Base-by-base conservation (phyloP, 305 asterid species). In the Fraxinus paxiana region DNA sequence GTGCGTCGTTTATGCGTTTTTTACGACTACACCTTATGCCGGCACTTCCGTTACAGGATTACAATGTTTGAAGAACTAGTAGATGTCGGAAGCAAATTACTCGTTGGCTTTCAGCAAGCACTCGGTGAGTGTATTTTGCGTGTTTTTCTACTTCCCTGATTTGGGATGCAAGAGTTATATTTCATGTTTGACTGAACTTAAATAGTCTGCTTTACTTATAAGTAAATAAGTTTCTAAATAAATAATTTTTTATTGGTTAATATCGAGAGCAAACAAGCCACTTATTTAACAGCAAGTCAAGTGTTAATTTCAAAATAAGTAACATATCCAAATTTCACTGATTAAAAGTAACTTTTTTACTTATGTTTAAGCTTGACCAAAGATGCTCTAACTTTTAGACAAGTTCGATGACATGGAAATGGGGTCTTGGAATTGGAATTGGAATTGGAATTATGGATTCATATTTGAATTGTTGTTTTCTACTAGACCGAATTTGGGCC, bases 21-120 rank as follows among this genome's bases (percentile, higher is more conserved):
- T 9, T 35, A 26, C 69, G 46, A 48, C 5, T n/a, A 3, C 31
- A 31, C 41, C 30, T 34, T 34, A 34, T 75, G 2, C 12, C 43
- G 26, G 12, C 33, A 26, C 43, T 63, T 65, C 63, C 65, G 79
- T 84, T 75, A 8, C 83, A 94, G 98, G 89, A 84, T 92, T 54
- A 76, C 93, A 28, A 80, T 85, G 80, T 86, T 90, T 82, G 97
- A 93, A 71, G 97, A 93, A 83, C 87, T 92, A 75, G 85, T 79
- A 56, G 82, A 89, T 9, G 76, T 70, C 2, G 96, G 97, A 78
- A 88, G 86, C 90, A 87, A 74, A 80, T 85, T 88, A 9, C 90
- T 94, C 56, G 71, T 79, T 80, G 93, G 92, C 75, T 93, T 92
- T 80, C 96, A 89, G 82, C 92, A 92, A 82, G 92, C 93, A 30